A percentile compares a stretch with the other conserved stretches of the same genome.
Conservation (phyloP, 805 yeast genomes). For the Metschnikowia kofuensis region DNA sequence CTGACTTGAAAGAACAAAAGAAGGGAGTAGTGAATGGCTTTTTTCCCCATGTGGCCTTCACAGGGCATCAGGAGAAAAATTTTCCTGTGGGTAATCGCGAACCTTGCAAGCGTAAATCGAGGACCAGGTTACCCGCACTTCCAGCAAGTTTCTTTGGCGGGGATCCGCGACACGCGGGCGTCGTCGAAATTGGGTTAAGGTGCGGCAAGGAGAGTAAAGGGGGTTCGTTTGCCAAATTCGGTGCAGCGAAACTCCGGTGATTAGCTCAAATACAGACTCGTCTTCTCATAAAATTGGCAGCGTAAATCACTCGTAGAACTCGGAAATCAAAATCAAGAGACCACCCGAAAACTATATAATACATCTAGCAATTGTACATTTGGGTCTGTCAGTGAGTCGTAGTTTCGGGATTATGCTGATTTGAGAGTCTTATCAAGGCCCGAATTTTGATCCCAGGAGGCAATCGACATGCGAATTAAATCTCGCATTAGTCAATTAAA, state of each 20-base stretch:
- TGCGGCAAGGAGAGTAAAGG: background rate
- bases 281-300: no score
- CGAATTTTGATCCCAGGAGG: no score
- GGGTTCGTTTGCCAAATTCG: background rate
- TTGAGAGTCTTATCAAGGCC: no score
- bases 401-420: no score
- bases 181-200: constrained; percentile 1
- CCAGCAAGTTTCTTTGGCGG: constrained; percentile 5
- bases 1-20: constrained; percentile 23
- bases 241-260: background rate
- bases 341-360: no score
- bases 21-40: constrained; percentile 19
- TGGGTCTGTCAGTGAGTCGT: no score
- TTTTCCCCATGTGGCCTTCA: constrained; percentile 19
- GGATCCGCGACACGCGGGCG: constrained; percentile 4
- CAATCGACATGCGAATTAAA: no score
- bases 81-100: constrained; percentile 16
- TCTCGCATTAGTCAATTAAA: no score
- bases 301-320: no score
- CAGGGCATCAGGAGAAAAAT: constrained; percentile 23
- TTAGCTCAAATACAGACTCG: no score
- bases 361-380: no score
- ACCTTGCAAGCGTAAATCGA: constrained; percentile 13
- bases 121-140: constrained; percentile 20
- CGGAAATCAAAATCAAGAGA: background rate